A percentile compares a stretch with the other conserved stretches of the same genome.
phyloP scores from a whole-genome alignment of 176 grass and related monocot genomes.

The sorghum (Sorghum bicolor) region Sorghum_bicolor_NCBIv3 NC_012879.2:4632501-4633000 shows the following conservation, averaged over 20 bases:
- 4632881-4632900: neutral
- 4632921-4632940: neutral
- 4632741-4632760: neutral
- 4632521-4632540: neutral
- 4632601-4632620: conserved; percentile 24
- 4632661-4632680: neutral
- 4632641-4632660: neutral
- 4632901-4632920: conserved; percentile 10
- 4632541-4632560: neutral
- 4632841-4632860: neutral
- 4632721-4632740: neutral
- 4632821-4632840: neutral
- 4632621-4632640: neutral
- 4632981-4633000: neutral
- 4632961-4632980: neutral
- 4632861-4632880: neutral
- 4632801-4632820: neutral
- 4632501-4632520: neutral
- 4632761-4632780: neutral
- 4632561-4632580: conserved; percentile 5
- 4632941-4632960: neutral
- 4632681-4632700: conserved; percentile 9
- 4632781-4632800: neutral
- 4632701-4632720: neutral
- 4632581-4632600: neutral